These are phyloP conservation scores for Microcyclospora tardicrescens DNA, from an alignment of 2,329 filamentous ascomycete species.

Conservation along the genomic window DNA sequence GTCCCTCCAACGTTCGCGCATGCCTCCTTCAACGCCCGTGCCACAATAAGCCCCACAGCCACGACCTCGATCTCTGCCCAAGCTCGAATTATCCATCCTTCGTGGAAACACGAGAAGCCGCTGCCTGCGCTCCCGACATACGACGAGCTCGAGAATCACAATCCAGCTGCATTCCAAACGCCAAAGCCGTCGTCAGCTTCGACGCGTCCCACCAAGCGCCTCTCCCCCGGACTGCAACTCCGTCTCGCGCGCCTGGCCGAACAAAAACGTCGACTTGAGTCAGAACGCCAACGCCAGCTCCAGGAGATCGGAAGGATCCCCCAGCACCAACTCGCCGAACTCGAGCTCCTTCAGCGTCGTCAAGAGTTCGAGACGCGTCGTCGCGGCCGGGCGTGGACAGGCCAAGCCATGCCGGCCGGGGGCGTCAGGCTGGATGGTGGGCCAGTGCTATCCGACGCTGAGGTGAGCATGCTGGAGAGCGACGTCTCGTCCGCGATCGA, in stretches of 20 bases:
- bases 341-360: slow-evolving; percentile 51
- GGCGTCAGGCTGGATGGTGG: slow-evolving; percentile 19
- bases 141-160: no score
- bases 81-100: no score
- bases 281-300: slow-evolving; percentile 6
- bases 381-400: slow-evolving; percentile 61
- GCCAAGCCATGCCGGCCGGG: slow-evolving; percentile 22
- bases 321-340: slow-evolving; percentile 54
- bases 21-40: no score
- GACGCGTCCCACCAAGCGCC: slow-evolving; percentile 18
- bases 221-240: slow-evolving; percentile 30
- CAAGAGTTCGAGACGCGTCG: slow-evolving; percentile 45
- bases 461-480: slow-evolving; percentile 28
- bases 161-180: no score
- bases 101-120: no score
- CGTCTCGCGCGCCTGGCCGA: slow-evolving; percentile 32
- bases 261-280: slow-evolving; percentile 25
- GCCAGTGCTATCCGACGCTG: slow-evolving; percentile 25
- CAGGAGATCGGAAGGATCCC: slow-evolving; percentile 54
- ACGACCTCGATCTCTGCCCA: no score
- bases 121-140: no score
- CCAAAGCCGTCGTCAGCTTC: no score
- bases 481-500: slow-evolving; percentile 35
- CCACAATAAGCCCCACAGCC: no score
- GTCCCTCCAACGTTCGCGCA: no score